Conservation (phyloP, 169 alveolate genomes). For the Babesia bovis region DNA sequence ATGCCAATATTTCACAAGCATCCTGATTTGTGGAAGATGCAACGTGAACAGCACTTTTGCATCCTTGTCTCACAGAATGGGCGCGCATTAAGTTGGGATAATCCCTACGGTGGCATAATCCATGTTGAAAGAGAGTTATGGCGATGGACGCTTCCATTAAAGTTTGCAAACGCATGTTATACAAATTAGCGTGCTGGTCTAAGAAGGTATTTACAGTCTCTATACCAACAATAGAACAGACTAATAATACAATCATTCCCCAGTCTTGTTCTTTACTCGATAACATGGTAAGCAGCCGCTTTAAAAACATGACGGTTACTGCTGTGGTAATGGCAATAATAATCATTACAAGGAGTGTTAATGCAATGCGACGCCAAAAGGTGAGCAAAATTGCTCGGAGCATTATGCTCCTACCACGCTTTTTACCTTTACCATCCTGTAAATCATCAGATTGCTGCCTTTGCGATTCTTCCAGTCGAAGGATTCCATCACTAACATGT, state of each 20-base stretch:
- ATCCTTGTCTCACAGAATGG: background rate
- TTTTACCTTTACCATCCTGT: background rate
- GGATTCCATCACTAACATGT: conserved; percentile 53
- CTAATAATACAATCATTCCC: background rate
- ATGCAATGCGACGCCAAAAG: conserved; percentile 28
- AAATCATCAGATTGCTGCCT: background rate
- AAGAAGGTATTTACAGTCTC: background rate
- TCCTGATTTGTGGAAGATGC: background rate
- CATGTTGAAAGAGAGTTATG: conserved; percentile 29
- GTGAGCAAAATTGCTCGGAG: conserved; percentile 17
- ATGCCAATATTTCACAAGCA: background rate
- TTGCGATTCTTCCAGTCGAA: conserved; percentile 28
- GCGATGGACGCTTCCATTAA: conserved; percentile 26
- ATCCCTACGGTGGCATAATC: conserved; percentile 34
- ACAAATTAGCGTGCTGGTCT: conserved; percentile 18
- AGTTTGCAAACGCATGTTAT: conserved; percentile 26
- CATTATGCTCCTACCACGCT: background rate
- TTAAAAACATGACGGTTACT: conserved; percentile 4
- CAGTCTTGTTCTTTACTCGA: background rate
- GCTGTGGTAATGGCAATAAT: background rate
- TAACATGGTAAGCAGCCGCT: conserved; percentile 6
- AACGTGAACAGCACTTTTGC: conserved; percentile 4
- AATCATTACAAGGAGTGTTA: background rate
- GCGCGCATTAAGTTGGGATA: conserved; percentile 1
- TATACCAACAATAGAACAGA: background rate